Evolutionary conservation across 805 yeast species (phyloP).

Genomic region (Lipomyces kockii): DNA sequence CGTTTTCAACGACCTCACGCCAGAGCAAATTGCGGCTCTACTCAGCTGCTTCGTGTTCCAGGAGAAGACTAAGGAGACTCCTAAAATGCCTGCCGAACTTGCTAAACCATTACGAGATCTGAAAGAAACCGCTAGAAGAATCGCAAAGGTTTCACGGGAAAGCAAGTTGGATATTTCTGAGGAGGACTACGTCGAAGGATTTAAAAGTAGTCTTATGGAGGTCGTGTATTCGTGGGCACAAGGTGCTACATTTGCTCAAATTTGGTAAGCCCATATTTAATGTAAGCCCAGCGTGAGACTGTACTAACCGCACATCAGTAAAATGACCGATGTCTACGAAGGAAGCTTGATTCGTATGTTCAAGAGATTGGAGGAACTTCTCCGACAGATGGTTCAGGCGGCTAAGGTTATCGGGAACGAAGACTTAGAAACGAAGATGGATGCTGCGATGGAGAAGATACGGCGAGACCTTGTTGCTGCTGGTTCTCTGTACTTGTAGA

Average conservation of each 20-base stretch:
- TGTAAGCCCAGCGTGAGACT: neutral
- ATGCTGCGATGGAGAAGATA: constrained; percentile 76
- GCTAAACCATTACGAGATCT: constrained; percentile 89
- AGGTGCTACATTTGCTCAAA: constrained; percentile 94
- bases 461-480: constrained; percentile 93
- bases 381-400: constrained; percentile 87
- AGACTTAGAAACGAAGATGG: constrained; percentile 87
- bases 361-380: constrained; percentile 89
- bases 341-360: constrained; percentile 95
- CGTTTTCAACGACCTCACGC: constrained; percentile 82
- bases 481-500: constrained; percentile 77
- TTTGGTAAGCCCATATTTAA: constrained; percentile 52
- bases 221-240: constrained; percentile 96
- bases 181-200: constrained; percentile 88
- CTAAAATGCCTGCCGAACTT: constrained; percentile 83
- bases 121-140: constrained; percentile 87
- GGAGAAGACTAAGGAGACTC: constrained; percentile 88
- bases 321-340: constrained; percentile 98
- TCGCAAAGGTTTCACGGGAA: constrained; percentile 88
- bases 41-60: constrained; percentile 96
- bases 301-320: constrained; percentile 43
- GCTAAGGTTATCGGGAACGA: constrained; percentile 93
- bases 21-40: constrained; percentile 91
- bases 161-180: constrained; percentile 88
- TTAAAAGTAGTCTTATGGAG: constrained; percentile 94